These are phyloP conservation scores for Pyricularia sp. DNA, from an alignment of 2,329 filamentous ascomycete species.

Conservation along the genomic window DNA sequence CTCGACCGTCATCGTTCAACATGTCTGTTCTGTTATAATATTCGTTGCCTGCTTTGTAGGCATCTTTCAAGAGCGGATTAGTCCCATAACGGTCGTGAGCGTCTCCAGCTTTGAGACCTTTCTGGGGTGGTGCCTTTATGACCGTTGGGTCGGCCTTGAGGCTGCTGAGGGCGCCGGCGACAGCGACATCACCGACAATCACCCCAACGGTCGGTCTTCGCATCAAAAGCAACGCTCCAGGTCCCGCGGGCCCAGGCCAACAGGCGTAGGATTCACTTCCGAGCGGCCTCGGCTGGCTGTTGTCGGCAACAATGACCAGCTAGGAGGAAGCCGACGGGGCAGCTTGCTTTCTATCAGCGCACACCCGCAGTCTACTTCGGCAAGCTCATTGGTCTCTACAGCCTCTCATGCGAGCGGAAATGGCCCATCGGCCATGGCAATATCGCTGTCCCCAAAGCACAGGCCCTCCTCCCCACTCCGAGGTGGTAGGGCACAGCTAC, in stretches of 20 bases:
- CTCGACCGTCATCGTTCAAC: constrained; percentile 92
- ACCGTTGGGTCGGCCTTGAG: constrained; percentile 70
- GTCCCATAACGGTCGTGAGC: constrained; percentile 78
- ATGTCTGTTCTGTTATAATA: constrained; percentile 89
- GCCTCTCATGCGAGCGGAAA: constrained; percentile 18
- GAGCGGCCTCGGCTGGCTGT: constrained; percentile 8
- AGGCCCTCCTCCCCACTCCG: constrained; percentile 23
- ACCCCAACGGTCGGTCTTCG: not conserved
- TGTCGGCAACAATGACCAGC: constrained; percentile 16
- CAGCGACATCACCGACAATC: constrained; percentile 10
- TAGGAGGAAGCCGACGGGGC: not conserved
- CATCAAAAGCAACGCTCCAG: not conserved
- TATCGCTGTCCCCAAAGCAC: constrained; percentile 19
- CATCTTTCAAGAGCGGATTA: constrained; percentile 81
- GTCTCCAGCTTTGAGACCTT: constrained; percentile 78
- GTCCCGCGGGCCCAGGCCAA: not conserved
- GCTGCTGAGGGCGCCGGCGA: constrained; percentile 41
- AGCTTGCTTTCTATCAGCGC: constrained; percentile 22
- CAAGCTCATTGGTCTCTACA: constrained; percentile 42
- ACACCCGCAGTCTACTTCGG: constrained; percentile 44
- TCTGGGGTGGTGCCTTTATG: constrained; percentile 84
- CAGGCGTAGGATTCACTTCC: not conserved
- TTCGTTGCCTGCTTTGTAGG: constrained; percentile 91
- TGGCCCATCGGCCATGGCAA: constrained; percentile 13
- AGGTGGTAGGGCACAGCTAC: constrained; percentile 34